A percentile compares a stretch with the other conserved stretches of the same genome.
phyloP scores from a whole-genome alignment of 805 yeast species.

The Hanseniaspora opuntiae region DNA sequence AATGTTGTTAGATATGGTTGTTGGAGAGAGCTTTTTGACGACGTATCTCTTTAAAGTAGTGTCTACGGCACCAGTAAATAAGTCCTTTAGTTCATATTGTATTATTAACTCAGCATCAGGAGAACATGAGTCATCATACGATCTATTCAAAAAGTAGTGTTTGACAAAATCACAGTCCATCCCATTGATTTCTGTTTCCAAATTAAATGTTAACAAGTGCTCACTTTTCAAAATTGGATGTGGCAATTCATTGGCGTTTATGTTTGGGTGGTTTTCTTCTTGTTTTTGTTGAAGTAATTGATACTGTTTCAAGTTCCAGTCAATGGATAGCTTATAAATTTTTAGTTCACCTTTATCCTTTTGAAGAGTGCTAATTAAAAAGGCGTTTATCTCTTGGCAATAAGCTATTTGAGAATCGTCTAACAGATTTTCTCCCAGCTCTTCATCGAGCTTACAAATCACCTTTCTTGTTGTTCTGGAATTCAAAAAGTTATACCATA shows the following conservation, averaged over 20 bases:
- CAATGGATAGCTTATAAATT: constrained; percentile 22
- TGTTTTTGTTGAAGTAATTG: constrained; percentile 10
- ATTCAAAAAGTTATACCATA: constrained; percentile 29
- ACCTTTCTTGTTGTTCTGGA: constrained; percentile 28
- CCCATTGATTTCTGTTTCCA: constrained; percentile 19
- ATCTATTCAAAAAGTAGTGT: constrained; percentile 21
- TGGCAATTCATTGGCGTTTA: constrained; percentile 19
- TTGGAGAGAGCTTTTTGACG: constrained; percentile 17
- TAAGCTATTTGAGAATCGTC: constrained; percentile 24
- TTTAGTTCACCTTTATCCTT: constrained; percentile 18
- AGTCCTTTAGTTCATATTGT: constrained; percentile 15
- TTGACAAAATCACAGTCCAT: constrained; percentile 17
- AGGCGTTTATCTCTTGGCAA: constrained; percentile 23
- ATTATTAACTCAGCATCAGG: constrained; percentile 22
- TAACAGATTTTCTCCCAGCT: constrained; percentile 22
- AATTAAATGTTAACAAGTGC: constrained; percentile 18
- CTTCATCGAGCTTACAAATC: constrained; percentile 20
- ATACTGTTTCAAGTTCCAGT: constrained; percentile 21
- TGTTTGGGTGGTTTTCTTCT: constrained; percentile 13
- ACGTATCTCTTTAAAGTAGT: constrained; percentile 21
- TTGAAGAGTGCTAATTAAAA: constrained; percentile 23
- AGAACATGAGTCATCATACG: constrained; percentile 19
- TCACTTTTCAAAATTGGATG: constrained; percentile 24
- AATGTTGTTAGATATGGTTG: constrained; percentile 17
- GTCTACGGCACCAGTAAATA: constrained; percentile 17